Base-by-base conservation (phyloP, 148 eudicot species). In the Rheum nobile region DNA sequence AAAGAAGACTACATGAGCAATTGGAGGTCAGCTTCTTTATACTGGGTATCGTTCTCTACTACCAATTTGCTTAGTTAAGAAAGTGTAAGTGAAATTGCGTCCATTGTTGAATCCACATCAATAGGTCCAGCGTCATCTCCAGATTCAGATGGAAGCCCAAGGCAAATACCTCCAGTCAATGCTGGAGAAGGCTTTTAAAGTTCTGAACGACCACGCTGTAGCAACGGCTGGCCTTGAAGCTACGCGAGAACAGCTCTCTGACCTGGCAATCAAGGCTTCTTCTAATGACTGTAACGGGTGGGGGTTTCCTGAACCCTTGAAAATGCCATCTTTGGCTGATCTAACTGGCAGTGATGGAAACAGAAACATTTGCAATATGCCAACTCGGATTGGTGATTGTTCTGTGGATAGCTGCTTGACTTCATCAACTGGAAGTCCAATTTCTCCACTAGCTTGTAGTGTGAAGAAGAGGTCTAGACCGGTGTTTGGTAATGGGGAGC, bases 141-240 rank as follows among this genome's bases (percentile, higher is more conserved):
- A 90, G 61, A 81, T 90, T 41, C 83, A 92, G 35, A 84, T 90
- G 28, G 92, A 90, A 79, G 92, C 96, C 72, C 92, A 90, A 79
- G 82, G 90, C 70, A 90, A 85, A 71, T 90, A 90, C 73, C 77
- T 90, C 48, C 88, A 88, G 38, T 88, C 89, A 26, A 87, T 90
- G 59, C 88, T 90, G 14, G 96, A 90, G 63, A 90, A 87, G 86
- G 96, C 96, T 22, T 90, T 90, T 72, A 87, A 80, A 74, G 90
- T 84, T 29, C 79, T 90, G 28, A 83, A 79, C 57, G 87, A 82
- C 75, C 85, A 81, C 42, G 83, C 83, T 50, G 73, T 78, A 29
- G 82, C 79, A 57, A 54, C 86, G 65, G 80, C 84, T 35, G 89
- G 92, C 65, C 83, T 85, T 14, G 96, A 87, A 79, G 84, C 90